phyloP scores from a whole-genome alignment of 306 rosid species.

The Alnus glutinosa region DNA sequence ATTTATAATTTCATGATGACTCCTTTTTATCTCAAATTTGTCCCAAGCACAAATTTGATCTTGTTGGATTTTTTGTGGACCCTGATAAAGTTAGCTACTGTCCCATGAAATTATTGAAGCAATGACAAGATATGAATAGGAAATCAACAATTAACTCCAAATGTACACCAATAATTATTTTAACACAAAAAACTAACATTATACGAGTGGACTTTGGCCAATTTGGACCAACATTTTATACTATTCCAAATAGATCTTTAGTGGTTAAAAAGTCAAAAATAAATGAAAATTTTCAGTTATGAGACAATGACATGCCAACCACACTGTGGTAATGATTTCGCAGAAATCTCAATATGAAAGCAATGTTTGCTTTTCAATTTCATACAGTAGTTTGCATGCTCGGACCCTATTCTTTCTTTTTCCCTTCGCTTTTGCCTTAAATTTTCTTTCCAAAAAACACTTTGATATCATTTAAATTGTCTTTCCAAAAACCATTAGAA shows the following conservation, averaged over 20 bases:
- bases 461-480: too few species aligned
- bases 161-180: too few species aligned
- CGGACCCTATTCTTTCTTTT: conserved; percentile 14
- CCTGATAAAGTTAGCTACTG: neutral
- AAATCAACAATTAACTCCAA: too few species aligned
- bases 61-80: too few species aligned
- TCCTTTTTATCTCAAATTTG: too few species aligned
- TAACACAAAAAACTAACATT: neutral
- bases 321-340: conserved; percentile 15
- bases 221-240: neutral
- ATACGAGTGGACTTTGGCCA: neutral
- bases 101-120: neutral
- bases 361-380: conserved; percentile 56
- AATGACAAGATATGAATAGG: neutral
- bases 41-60: too few species aligned
- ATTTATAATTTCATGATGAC: too few species aligned
- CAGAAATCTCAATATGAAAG: conserved; percentile 66
- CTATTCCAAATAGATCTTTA: neutral
- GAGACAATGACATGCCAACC: conserved; percentile 58
- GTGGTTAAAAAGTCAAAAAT: conserved; percentile 11
- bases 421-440: neutral
- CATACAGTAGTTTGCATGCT: conserved; percentile 27
- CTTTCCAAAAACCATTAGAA: too few species aligned
- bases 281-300: conserved; percentile 25
- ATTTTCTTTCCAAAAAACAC: neutral